Base-by-base conservation (phyloP, 192 early-diverging fungal species). In the Obelidium mucronatum region DNA sequence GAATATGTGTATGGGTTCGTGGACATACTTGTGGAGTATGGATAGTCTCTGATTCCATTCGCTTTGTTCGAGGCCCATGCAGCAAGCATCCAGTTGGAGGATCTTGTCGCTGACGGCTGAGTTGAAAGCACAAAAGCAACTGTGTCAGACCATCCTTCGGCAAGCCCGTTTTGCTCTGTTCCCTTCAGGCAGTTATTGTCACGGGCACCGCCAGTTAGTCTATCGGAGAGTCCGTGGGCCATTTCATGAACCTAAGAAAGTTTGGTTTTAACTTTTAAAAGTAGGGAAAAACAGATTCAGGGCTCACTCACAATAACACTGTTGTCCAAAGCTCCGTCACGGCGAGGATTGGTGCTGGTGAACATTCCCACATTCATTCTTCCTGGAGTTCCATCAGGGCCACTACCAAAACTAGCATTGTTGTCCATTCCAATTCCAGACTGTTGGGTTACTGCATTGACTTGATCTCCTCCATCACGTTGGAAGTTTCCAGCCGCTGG, bases 141-240 rank as follows among this genome's bases (percentile, higher is more conserved):
- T n/a, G n/a, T n/a, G n/a, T 92, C 91, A 35, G 79, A 78, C 88
- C 88, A 90, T 69, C 91, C 91, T 77, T 92, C 88, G 55, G 87
- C 90, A 87, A 91, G 87, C 30, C 90, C 90, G 48, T 86, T 86
- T 5, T 86, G 42, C 75, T 90, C 87, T 73, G 73, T 80, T 51
- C 60, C 80, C 15, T 65, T 28, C 42, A 92, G 77, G 67, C 91
- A 92, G 76, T 84, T 78, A 35, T 81, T 69, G 85, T 91, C 90
- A 44, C 84, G 76, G 4, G 90, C 86, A 1, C 91, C 91, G 61
- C 91, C 91, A 2, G 90, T 91, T 64, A 92, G 80, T 37, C 91
- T 89, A 80, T 83, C 88, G 68, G 78, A 73, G 63, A 92, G 77
- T n/a, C 90, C 91, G 82, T 92, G 91, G 31, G 75, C 79, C 76